Evolutionary conservation across 176 grass and related monocot genomes (phyloP).

Genomic region (Phoenix dactylifera): DNA sequence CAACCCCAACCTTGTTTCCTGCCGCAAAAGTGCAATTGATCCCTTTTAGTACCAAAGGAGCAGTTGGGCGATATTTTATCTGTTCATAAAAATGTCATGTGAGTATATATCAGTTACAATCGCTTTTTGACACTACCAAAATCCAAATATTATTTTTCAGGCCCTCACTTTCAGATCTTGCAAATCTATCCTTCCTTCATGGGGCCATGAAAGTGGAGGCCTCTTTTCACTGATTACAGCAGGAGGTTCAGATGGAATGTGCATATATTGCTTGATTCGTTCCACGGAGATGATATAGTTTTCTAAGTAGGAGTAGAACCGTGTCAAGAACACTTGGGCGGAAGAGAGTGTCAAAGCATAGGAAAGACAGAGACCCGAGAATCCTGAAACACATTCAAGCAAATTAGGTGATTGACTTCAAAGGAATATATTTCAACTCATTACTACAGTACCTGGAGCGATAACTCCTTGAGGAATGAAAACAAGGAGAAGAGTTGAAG

Average conservation of each 20-base stretch:
- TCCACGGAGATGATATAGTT: conserved; percentile 84
- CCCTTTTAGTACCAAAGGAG: conserved; percentile 87
- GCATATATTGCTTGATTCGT: conserved; percentile 82
- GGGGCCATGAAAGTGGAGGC: conserved; percentile 77
- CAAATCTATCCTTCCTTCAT: conserved; percentile 69
- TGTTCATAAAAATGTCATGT: conserved; percentile 31
- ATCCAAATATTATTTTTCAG: not conserved
- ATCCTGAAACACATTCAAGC: conserved; percentile 42
- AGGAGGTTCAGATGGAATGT: conserved; percentile 61
- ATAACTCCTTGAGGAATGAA: conserved; percentile 60
- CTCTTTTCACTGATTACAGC: conserved; percentile 57
- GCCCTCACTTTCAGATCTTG: conserved; percentile 67
- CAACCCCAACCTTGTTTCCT: conserved; percentile 80
- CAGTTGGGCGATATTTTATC: conserved; percentile 66
- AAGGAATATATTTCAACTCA: not conserved
- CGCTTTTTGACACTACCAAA: not conserved
- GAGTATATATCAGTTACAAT: conserved; percentile 5
- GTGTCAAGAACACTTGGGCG: conserved; percentile 61
- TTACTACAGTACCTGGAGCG: conserved; percentile 47
- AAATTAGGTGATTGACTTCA: conserved; percentile 9
- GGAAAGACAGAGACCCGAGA: conserved; percentile 84
- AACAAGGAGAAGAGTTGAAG: conserved; percentile 60
- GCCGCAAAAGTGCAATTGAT: conserved; percentile 68
- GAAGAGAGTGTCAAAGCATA: conserved; percentile 59
- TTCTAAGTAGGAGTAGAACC: conserved; percentile 77